Evolutionary conservation across 306 rosid genomes (phyloP), one percentile per base, ranked within the genome.

Genomic region (Inga laurina): DNA sequence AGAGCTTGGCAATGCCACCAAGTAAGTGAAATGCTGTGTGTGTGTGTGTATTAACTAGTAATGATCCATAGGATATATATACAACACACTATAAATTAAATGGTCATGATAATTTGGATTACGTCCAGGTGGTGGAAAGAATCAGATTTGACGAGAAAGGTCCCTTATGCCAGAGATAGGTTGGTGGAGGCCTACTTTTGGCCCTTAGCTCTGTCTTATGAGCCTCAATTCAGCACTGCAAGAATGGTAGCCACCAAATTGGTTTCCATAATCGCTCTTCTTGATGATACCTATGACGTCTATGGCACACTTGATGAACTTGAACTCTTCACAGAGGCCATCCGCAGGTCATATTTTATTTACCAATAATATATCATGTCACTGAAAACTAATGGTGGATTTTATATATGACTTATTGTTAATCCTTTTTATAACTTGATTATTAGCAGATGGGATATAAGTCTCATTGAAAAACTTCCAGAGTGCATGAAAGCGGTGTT

Each of bases 91-190:
- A 27, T 27, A 27, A 27, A 27, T 27, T 48, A 16, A 13, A 51
- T 1, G 57, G n/a, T 51, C n/a, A 15, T 15, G 21, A 15, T 54
- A 11, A 49, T 49, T 49, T 49, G 32, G 22, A 64, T 64, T 9
- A n/a, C 19, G 34, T 32, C 3, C 34, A 85, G 91, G 81, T 88
- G 87, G 88, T 83, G 85, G 82, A 83, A 80, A 14, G 83, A 82
- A 10, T 76, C 81, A 41, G 64, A 88, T 3, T 72, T 80, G 1
- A 19, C 41, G 3, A 22, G 14, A 5, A 80, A 76, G 15, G 46
- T 85, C 0, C 80, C 88, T 11, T 83, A 71, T 18, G 52, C 81
- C 4, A 48, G 86, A 75, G 90, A 88, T 22, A 78, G 90, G 45
- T 21, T 88, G 7, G 77, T 77, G 8, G 87, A 88, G 51, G 3